Evolutionary conservation across 1,139 yeast species (phyloP), one percentile per base, ranked within the genome.

Genomic region (Lodderomyces pseudojiufengensis): DNA sequence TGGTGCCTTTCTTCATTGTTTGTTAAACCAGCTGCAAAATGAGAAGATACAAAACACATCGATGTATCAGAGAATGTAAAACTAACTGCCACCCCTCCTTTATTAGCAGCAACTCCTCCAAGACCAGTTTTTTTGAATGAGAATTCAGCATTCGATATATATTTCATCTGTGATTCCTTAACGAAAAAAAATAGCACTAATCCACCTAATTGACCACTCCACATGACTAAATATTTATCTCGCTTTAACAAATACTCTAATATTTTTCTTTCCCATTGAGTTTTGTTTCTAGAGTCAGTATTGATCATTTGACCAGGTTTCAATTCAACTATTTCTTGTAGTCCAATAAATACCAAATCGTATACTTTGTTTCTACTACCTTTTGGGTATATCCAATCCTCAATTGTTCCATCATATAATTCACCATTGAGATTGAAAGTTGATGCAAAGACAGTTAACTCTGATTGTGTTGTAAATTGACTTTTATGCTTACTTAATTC

Each of bases 171-270:
- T 32, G 43, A 42, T 40, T 78, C 77, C 45, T 78, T 79, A 9
- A 80, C 81, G 55, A 80, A 88, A 34, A 90, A 63, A 54, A 90
- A 63, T 40, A 86, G 57, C 1, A 94, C 80, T n/a, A 95, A 77
- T 2, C 98, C 97, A 4, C 97, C 98, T 16, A 94, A 66, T 59
- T 92, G 97, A 31, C 88, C 95, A 32, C 86, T 80, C 72, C 97
- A 81, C 27, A 87, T 63, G 14, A 85, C 66, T 4, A 78, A 78
- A 52, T 83, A 88, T 40, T 74, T 76, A 36, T 50, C 57, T 38
- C 54, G 41, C 7, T 54, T 52, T 44, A 84, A 80, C 37, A 94
- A 61, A 10, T 81, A 69, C 14, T 62, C 59, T 33, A 76, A 65
- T 20, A 92, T 73, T 40, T 76, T 78, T 35, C 67, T 66, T 46